These are phyloP conservation scores for Gossypium rotundifolium DNA, from an alignment of 345 rosid species.

Conservation along the genomic window DNA sequence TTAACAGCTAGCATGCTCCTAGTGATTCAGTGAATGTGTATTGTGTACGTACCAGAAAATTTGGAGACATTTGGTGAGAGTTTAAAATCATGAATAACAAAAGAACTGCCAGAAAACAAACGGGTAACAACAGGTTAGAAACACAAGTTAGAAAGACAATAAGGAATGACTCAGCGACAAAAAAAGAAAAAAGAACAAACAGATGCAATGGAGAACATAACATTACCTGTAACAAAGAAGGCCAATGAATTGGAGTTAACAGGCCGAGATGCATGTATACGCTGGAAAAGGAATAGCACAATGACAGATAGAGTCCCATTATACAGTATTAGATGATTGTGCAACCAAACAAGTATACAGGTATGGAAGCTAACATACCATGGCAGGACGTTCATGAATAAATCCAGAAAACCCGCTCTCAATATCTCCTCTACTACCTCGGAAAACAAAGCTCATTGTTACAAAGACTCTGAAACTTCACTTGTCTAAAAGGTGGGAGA, in stretches of 20 bases:
- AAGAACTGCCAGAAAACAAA: slow-evolving; percentile 48
- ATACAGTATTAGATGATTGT: neutral
- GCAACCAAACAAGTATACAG: neutral
- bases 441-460: slow-evolving; percentile 53
- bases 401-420: slow-evolving; percentile 54
- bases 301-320: neutral
- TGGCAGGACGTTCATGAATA: slow-evolving; percentile 44
- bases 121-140: slow-evolving; percentile 8
- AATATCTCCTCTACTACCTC: slow-evolving; percentile 56
- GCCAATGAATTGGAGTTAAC: slow-evolving; percentile 56
- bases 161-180: neutral
- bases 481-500: neutral
- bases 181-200: neutral
- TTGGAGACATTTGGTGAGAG: slow-evolving; percentile 67
- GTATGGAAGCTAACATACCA: slow-evolving; percentile 31
- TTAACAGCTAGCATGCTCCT: neutral
- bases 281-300: slow-evolving; percentile 28
- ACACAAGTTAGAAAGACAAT: neutral
- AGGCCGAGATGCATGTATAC: slow-evolving; percentile 47
- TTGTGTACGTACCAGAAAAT: slow-evolving; percentile 46
- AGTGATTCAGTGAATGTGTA: neutral
- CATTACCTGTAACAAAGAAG: slow-evolving; percentile 60
- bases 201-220: slow-evolving; percentile 6
- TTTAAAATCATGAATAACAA: slow-evolving; percentile 64
- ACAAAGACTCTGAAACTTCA: neutral